Base-by-base conservation (phyloP, 257 asterid genomes). In the Ophiorrhiza pumila region DNA sequence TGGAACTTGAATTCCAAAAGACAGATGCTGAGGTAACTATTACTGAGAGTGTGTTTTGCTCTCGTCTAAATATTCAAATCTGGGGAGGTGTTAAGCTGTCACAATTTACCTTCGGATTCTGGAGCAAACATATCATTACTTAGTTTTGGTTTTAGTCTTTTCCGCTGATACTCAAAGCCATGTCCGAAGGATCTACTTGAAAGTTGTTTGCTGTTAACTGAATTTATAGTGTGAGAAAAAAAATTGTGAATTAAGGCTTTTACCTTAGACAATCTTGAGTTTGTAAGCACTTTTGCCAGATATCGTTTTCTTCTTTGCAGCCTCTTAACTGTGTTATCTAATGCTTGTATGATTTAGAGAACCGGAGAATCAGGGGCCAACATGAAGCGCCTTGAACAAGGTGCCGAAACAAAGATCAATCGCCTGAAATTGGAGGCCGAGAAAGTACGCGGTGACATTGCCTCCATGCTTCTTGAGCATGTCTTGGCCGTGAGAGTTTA, bases 1-100 rank as follows among this genome's bases (percentile, higher is more conserved):
- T 76, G 59, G 80, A 76, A 43, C 53, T 69, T 49, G 80, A 60
- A 49, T 76, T 69, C 45, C 80, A 49, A 37, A 69, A 63, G 71
- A 32, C 46, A 27, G 55, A 32, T 41, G 59, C 58, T 39, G 68
- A 61, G 80, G 80, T 76, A 69, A 31, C 25, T 55, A 17, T 52
- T 20, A 29, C 46, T n/a, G 17, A 46, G 34, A 62, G 4, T 62
- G 15, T 20, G 23, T 20, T 31, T 60, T 61, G 67, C 45, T 61
- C 3, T 34, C 13, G 20, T 35, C 37, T 10, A 37, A 35, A 59
- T 1, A 2, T 63, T 23, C 61, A 5, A 37, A 62, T 1, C 4
- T 31, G 17, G 25, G 25, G 23, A 29, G 43, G 43, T 35, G 25
- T 32, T 61, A 61, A 9, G 22, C 66, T 17, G 45, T 6, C 42